Conservation (phyloP, 1,284 basidiomycete genomes). For the Leccinum subrobustum region DNA sequence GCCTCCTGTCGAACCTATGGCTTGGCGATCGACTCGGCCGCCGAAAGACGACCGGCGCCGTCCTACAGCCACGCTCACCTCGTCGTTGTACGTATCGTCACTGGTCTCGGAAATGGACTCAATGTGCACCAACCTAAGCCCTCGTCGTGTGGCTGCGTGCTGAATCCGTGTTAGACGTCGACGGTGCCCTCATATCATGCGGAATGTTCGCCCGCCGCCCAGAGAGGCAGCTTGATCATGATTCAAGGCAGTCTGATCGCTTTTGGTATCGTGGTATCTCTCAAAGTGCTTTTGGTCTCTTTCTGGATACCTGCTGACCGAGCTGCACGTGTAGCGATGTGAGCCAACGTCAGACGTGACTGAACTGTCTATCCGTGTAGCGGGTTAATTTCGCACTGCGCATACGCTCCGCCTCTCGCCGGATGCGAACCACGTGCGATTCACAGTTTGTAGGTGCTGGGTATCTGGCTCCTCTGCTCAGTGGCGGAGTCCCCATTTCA, state of each 20-base stretch:
- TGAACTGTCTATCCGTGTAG: no score
- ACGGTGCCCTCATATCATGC: conserved; percentile 65
- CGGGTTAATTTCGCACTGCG: no score
- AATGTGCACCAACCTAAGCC: conserved; percentile 43
- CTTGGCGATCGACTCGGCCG: no score
- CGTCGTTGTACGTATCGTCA: conserved; percentile 49
- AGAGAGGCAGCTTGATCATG: conserved; percentile 66
- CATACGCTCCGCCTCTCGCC: no score
- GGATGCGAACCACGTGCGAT: no score
- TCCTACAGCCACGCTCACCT: conserved; percentile 49
- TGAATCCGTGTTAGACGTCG: conserved; percentile 44
- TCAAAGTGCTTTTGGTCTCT: neutral
- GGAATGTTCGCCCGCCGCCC: conserved; percentile 60
- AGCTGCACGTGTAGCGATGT: no score
- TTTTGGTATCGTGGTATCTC: conserved; percentile 54
- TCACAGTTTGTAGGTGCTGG: no score
- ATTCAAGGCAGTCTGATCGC: conserved; percentile 69
- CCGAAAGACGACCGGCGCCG: no score
- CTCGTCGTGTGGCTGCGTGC: neutral
- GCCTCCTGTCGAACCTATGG: no score
- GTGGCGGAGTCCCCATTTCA: no score
- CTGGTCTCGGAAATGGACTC: conserved; percentile 64
- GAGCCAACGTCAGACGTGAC: no score
- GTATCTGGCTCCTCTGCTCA: no score
- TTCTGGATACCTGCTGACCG: neutral